These are phyloP conservation scores for Trichocomaceae sp. DNA, from an alignment of 2,329 filamentous ascomycete species.

Conservation along the genomic window DNA sequence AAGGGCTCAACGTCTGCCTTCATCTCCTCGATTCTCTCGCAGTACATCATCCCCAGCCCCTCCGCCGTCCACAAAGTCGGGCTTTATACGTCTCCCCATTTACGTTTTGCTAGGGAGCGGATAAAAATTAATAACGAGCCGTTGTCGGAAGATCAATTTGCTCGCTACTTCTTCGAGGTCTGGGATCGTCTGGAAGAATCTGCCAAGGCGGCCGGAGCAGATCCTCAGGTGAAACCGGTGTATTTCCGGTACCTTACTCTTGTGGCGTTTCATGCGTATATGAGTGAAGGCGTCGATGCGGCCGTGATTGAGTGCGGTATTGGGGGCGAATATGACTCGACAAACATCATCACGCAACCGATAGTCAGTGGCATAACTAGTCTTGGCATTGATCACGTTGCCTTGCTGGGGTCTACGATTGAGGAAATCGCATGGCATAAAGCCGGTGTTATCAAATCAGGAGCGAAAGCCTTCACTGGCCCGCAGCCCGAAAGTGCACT, in stretches of 20 bases:
- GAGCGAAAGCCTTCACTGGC: constrained; percentile 57
- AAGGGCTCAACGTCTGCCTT: constrained; percentile 87
- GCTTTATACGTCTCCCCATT: constrained; percentile 79
- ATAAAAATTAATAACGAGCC: constrained; percentile 72
- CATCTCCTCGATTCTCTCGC: constrained; percentile 68
- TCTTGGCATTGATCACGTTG: constrained; percentile 77
- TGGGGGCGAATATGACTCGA: constrained; percentile 87
- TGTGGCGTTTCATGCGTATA: constrained; percentile 76
- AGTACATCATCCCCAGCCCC: constrained; percentile 43
- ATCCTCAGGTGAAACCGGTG: constrained; percentile 65
- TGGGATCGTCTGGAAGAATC: constrained; percentile 63
- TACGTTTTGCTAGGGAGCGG: constrained; percentile 74
- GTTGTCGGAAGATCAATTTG: constrained; percentile 62
- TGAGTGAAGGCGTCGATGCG: constrained; percentile 65
- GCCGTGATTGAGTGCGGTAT: constrained; percentile 91
- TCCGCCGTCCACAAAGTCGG: constrained; percentile 55
- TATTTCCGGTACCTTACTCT: constrained; percentile 92
- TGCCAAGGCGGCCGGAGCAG: constrained; percentile 45
- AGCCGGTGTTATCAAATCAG: constrained; percentile 72
- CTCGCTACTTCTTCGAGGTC: constrained; percentile 72
- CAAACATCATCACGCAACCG: constrained; percentile 71
- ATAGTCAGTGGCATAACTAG: constrained; percentile 69
- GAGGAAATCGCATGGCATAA: constrained; percentile 90
- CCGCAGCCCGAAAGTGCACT: constrained; percentile 51
- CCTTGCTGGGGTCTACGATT: constrained; percentile 70